These are phyloP conservation scores for Dicorynia guianensis DNA, from an alignment of 306 rosid genomes.

Conservation along the genomic window DNA sequence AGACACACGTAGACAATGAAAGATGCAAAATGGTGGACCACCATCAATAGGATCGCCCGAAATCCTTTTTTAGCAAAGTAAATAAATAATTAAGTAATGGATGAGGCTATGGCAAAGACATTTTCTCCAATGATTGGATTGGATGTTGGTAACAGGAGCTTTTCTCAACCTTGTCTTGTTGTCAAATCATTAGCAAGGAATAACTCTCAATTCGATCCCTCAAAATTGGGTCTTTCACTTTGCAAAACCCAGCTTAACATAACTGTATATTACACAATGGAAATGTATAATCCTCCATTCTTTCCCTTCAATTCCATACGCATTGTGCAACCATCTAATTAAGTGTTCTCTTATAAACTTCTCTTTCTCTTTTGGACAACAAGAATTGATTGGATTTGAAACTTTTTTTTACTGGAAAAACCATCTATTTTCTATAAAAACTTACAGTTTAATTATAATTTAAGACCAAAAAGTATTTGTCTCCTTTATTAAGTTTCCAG, in stretches of 20 bases:
- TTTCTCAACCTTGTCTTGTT: slow-evolving; percentile 51
- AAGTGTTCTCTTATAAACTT: too few species aligned
- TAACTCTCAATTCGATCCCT: slow-evolving; percentile 43
- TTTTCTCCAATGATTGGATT: slow-evolving; percentile 52
- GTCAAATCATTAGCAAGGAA: slow-evolving; percentile 47
- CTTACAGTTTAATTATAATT: too few species aligned
- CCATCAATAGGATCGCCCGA: slow-evolving; percentile 55
- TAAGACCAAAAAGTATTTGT: too few species aligned
- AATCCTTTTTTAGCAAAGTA: slow-evolving; percentile 38
- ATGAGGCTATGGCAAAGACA: slow-evolving; percentile 26
- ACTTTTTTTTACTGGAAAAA: too few species aligned
- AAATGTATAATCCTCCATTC: too few species aligned
- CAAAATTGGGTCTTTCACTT: slow-evolving; percentile 2
- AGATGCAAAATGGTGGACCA: slow-evolving; percentile 48
- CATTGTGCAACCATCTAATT: too few species aligned
- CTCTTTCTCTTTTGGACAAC: too few species aligned
- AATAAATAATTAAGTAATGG: slow-evolving; percentile 42
- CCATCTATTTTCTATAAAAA: too few species aligned
- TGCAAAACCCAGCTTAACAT: not conserved
- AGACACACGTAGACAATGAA: slow-evolving; percentile 39
- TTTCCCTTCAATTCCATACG: too few species aligned
- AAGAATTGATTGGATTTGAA: too few species aligned
- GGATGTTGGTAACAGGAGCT: slow-evolving; percentile 39
- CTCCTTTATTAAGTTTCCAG: too few species aligned
- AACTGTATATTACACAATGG: too few species aligned